phyloP scores from a whole-genome alignment of 495 filamentous ascomycete genomes.

The Copromyces sp. region DNA sequence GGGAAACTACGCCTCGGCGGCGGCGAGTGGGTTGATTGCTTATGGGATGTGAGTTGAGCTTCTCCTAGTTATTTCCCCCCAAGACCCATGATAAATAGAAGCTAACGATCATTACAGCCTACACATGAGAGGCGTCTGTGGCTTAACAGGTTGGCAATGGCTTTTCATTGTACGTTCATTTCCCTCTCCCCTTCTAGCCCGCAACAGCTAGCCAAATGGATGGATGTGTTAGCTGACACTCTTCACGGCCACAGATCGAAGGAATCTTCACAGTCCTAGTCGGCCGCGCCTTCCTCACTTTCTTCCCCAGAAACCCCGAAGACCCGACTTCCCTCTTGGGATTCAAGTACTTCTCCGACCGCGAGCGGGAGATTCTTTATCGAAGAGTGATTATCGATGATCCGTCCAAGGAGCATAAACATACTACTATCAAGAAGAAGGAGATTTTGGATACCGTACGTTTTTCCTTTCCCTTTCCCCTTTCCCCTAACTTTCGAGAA shows the following conservation, averaged over 20 bases:
- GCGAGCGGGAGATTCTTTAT: conserved; percentile 27
- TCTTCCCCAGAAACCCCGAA: conserved; percentile 35
- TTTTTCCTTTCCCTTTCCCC: conserved; percentile 6
- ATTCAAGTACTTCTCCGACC: conserved; percentile 28
- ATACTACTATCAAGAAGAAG: conserved; percentile 6
- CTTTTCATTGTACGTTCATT: conserved; percentile 34
- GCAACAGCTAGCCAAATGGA: too few relatives aligned
- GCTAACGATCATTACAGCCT: conserved; percentile 17
- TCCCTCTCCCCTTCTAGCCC: too few relatives aligned
- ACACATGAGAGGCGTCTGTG: conserved; percentile 37
- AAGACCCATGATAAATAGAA: conserved; percentile 37
- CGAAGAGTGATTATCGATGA: conserved; percentile 30
- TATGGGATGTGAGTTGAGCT: conserved; percentile 16
- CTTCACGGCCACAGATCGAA: conserved; percentile 25
- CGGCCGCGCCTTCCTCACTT: conserved; percentile 38
- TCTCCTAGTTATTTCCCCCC: background rate
- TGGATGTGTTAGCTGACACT: too few relatives aligned
- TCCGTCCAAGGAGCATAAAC: conserved; percentile 17
- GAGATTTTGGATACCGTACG: conserved; percentile 16
- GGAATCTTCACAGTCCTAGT: conserved; percentile 44
- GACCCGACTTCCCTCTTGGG: conserved; percentile 31
- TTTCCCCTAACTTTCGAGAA: too few relatives aligned
- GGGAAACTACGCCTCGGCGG: conserved; percentile 34
- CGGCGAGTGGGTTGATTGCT: conserved; percentile 16
- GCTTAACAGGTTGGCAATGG: conserved; percentile 52